Evolutionary conservation across 768 basidiomycete genomes (phyloP), one percentile per base, ranked within the genome.

Genomic region (Lyophyllum atratum): DNA sequence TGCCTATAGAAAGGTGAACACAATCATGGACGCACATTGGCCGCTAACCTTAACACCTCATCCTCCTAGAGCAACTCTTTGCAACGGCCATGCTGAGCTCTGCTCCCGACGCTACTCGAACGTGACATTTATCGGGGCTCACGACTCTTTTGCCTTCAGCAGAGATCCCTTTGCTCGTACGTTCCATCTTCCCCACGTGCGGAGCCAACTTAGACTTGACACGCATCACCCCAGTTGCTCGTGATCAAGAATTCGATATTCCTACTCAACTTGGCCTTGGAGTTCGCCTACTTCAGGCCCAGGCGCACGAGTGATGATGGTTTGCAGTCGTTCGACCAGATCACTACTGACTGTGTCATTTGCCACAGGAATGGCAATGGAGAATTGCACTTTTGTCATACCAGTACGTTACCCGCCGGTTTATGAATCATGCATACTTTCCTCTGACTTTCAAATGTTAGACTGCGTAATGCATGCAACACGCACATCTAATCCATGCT

Each of bases 341-440:
- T 10, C 34, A 15, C 3, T 4, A 15, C 14, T 15, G 33, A 17
- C 29, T 15, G 24, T 39, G 14, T 11, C 7, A n/a, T 53, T 31
- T 48, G 15, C 34, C 24, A 4, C 43, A 74, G 71, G 46, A 70
- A 75, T 34, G 68, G n/a, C n/a, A n/a, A 78, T 51, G 78, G 75
- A 5, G 76, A 73, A 2, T 70, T 89, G 8, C 84, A 84, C 62
- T 85, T 89, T 61, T 90, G 89, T 66, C 89, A 89, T 66, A 85
- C 85, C 2, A 82, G 78, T 85, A 63, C 63, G 82, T 73, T 14
- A 15, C 17, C 6, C 26, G 15, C 6, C 22, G 40, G 6, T 43
- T 24, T 39, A 15, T 39, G 4, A 31, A 15, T 34, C 26, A 31
- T 31, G 29, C 6, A 31, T 15, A 49, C 28, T n/a, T 19, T 7